Conservation (phyloP, 495 filamentous ascomycete genomes). For the Talaromyces trachyspermus region DNA sequence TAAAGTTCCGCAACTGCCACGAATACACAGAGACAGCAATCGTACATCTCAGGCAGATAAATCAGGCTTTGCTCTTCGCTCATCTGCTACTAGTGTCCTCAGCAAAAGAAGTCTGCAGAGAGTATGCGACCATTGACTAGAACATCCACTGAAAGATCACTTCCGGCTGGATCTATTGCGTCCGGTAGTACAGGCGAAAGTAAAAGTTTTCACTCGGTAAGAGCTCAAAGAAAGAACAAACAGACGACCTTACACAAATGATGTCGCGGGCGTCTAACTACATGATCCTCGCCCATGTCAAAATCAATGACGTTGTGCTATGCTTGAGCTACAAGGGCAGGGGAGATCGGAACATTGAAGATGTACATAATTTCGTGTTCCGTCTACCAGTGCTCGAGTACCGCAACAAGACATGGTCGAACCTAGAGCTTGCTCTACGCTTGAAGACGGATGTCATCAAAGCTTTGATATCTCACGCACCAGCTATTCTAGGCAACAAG, state of each 20-base stretch:
- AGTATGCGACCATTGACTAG: conserved; percentile 49
- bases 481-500: conserved; percentile 96
- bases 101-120: conserved; percentile 61
- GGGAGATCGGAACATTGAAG: conserved; percentile 88
- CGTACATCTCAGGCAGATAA: conserved; percentile 28
- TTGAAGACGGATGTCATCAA: conserved; percentile 91
- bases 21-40: conserved; percentile 28
- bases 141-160: conserved; percentile 39
- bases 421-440: conserved; percentile 84
- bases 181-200: conserved; percentile 47
- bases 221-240: conserved; percentile 48
- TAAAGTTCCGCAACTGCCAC: conserved; percentile 42
- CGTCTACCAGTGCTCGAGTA: conserved; percentile 91
- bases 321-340: conserved; percentile 96
- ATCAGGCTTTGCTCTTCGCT: conserved; percentile 17
- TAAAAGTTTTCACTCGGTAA: conserved; percentile 51
- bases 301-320: conserved; percentile 87
- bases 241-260: conserved; percentile 97
- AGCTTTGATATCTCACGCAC: conserved; percentile 89
- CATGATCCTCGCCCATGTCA: conserved; percentile 94
- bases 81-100: conserved; percentile 26
- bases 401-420: conserved; percentile 98
- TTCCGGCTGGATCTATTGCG: conserved; percentile 39
- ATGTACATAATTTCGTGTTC: conserved; percentile 96
- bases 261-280: conserved; percentile 90